Evolutionary conservation across 345 rosid genomes (phyloP).

Genomic region (Passiflora organensis): DNA sequence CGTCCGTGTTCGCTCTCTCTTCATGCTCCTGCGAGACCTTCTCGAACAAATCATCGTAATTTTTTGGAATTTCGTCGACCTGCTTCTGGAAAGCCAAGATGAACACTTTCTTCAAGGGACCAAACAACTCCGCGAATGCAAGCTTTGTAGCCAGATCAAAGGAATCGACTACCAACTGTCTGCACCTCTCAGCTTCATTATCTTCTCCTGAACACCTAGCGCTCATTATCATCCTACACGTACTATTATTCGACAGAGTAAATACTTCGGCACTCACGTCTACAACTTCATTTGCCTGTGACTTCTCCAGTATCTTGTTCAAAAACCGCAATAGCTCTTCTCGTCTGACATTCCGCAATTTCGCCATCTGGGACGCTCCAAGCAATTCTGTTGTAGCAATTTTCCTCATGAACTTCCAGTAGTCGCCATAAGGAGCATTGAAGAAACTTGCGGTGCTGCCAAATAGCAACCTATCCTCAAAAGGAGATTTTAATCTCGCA

Average conservation of each 20-base stretch:
- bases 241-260: conserved; percentile 27
- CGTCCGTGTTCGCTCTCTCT: conserved; percentile 19
- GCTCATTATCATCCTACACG: conserved; percentile 16
- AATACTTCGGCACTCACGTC: conserved; percentile 31
- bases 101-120: conserved; percentile 23
- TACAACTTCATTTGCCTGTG: conserved; percentile 19
- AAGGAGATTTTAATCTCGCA: conserved; percentile 5
- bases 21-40: conserved; percentile 34
- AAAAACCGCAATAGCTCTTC: conserved; percentile 28
- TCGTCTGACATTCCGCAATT: conserved; percentile 17
- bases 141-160: neutral
- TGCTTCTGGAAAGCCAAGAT: conserved; percentile 16
- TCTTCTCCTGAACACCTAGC: conserved; percentile 9
- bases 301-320: conserved; percentile 20
- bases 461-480: conserved; percentile 20
- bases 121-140: neutral
- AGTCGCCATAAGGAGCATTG: conserved; percentile 36
- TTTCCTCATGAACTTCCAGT: conserved; percentile 50
- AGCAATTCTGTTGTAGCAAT: conserved; percentile 35
- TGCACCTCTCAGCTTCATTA: conserved; percentile 5
- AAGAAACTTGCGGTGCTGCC: conserved; percentile 22
- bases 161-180: neutral
- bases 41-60: conserved; percentile 29
- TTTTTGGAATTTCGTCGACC: neutral
- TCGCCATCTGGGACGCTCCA: conserved; percentile 22